Evolutionary conservation across 164 flowering plant genomes (phyloP).

Genomic region (Vitis cinerea): DNA sequence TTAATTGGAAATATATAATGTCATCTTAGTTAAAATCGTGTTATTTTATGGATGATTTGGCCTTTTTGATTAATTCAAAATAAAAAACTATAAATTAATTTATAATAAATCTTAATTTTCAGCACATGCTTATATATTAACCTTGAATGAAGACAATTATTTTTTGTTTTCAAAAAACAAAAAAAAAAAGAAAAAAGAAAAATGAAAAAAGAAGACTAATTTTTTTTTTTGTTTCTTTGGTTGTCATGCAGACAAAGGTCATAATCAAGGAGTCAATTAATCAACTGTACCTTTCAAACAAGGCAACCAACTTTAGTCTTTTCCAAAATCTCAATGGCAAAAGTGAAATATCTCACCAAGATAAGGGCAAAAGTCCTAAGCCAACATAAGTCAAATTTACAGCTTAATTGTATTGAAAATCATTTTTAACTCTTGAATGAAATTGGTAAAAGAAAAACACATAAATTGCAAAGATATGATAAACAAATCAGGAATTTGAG

Average conservation of each 20-base stretch:
- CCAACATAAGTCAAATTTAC: conserved; percentile 7
- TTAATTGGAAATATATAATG: too few species aligned
- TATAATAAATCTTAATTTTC: too few species aligned
- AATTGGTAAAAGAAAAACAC: not conserved
- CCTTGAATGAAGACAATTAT: not conserved
- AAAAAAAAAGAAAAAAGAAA: not conserved
- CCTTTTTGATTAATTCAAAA: too few species aligned
- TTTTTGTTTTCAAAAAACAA: not conserved
- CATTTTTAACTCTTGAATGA: not conserved
- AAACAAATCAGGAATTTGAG: conserved; percentile 25
- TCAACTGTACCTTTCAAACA: conserved; percentile 6
- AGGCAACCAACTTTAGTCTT: not conserved
- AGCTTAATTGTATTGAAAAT: not conserved
- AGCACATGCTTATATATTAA: too few species aligned
- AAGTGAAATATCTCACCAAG: not conserved
- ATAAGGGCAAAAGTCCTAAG: not conserved
- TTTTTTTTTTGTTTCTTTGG: not conserved
- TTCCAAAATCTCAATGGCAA: not conserved
- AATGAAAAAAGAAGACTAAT: not conserved
- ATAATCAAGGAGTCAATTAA: conserved; percentile 9
- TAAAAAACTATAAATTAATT: too few species aligned
- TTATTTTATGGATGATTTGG: too few species aligned
- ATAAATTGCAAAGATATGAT: not conserved
- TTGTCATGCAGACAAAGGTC: conserved; percentile 12
- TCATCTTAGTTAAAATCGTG: too few species aligned